Percentiles rank a stretch among this genome's conserved stretches.
phyloP scores from a whole-genome alignment of 208 protist genomes.

The Tetramitus jugosus region DNA sequence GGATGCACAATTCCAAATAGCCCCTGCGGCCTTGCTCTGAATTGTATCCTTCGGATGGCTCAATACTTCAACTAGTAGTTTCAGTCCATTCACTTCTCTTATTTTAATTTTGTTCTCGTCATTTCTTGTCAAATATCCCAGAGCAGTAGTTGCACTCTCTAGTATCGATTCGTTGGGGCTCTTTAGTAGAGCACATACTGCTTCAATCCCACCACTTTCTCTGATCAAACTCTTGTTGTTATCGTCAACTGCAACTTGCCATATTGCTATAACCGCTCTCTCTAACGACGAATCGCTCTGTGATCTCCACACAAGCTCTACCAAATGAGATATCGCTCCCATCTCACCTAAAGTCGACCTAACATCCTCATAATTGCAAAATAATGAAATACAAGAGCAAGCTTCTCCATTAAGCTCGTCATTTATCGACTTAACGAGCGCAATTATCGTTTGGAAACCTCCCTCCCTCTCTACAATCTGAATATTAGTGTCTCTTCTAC shows the following conservation, averaged over 20 bases:
- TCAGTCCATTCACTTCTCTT: slow-evolving; percentile 66
- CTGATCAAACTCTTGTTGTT: slow-evolving; percentile 56
- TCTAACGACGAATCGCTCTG: slow-evolving; percentile 72
- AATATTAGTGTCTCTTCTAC: too few relatives aligned
- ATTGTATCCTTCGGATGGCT: slow-evolving; percentile 73
- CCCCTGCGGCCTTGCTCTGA: slow-evolving; percentile 76
- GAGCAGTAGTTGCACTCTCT: slow-evolving; percentile 78
- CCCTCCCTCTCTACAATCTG: too few relatives aligned
- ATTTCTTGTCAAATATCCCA: slow-evolving; percentile 82
- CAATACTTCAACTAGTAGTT: slow-evolving; percentile 74
- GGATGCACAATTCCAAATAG: slow-evolving; percentile 81
- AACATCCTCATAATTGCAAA: neutral
- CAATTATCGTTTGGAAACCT: slow-evolving; percentile 20
- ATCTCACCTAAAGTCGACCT: slow-evolving; percentile 47
- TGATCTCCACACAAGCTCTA: slow-evolving; percentile 66
- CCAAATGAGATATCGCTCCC: slow-evolving; percentile 62
- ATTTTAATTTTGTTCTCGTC: slow-evolving; percentile 72
- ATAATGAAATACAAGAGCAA: slow-evolving; percentile 51
- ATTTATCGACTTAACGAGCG: slow-evolving; percentile 71
- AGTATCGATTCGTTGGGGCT: slow-evolving; percentile 73
- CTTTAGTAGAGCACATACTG: slow-evolving; percentile 71
- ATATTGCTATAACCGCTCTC: slow-evolving; percentile 69
- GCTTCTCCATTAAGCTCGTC: slow-evolving; percentile 76
- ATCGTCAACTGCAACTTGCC: slow-evolving; percentile 48
- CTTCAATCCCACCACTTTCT: slow-evolving; percentile 61